Percentiles rank a stretch among this genome's conserved stretches.
Evolutionary conservation across 345 rosid genomes (phyloP).

Genomic region (Bretschneidera sinensis): DNA sequence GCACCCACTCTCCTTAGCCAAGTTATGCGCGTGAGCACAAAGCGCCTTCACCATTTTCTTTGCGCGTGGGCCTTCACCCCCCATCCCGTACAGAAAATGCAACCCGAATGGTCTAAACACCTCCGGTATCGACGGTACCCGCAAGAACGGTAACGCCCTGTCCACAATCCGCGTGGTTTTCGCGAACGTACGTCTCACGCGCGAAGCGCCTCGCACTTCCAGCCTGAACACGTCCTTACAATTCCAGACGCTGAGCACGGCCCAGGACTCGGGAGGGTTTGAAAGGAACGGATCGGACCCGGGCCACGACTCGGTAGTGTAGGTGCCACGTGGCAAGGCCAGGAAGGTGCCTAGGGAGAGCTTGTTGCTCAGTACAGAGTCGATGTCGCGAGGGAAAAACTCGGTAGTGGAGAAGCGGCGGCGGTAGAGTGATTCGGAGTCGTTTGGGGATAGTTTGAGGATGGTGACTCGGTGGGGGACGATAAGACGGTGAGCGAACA

Average conservation of each 20-base stretch:
- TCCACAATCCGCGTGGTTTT: conserved; percentile 64
- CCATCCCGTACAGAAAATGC: conserved; percentile 84
- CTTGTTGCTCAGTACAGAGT: conserved; percentile 68
- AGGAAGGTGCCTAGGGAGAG: conserved; percentile 73
- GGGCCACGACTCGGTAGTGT: conserved; percentile 35
- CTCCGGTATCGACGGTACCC: conserved; percentile 80
- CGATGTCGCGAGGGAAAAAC: conserved; percentile 93
- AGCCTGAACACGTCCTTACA: conserved; percentile 67
- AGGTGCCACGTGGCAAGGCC: conserved; percentile 61
- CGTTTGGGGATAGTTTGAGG: conserved; percentile 40
- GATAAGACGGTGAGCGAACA: conserved; percentile 64
- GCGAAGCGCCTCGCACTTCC: conserved; percentile 75
- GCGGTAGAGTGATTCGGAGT: conserved; percentile 74
- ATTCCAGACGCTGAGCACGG: conserved; percentile 83
- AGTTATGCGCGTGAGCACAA: conserved; percentile 77
- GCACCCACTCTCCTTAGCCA: conserved; percentile 66
- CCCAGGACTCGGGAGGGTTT: conserved; percentile 85
- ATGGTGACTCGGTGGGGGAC: conserved; percentile 46
- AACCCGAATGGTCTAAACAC: conserved; percentile 75
- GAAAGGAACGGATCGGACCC: conserved; percentile 57
- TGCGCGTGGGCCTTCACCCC: conserved; percentile 83
- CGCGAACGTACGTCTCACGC: conserved; percentile 46
- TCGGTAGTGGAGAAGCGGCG: conserved; percentile 76
- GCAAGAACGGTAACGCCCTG: conserved; percentile 63
- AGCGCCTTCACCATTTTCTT: conserved; percentile 54